Evolutionary conservation across 352 stramenopile genomes (phyloP), one percentile per base, ranked within the genome.

Genomic region (Phytophthora europaea): DNA sequence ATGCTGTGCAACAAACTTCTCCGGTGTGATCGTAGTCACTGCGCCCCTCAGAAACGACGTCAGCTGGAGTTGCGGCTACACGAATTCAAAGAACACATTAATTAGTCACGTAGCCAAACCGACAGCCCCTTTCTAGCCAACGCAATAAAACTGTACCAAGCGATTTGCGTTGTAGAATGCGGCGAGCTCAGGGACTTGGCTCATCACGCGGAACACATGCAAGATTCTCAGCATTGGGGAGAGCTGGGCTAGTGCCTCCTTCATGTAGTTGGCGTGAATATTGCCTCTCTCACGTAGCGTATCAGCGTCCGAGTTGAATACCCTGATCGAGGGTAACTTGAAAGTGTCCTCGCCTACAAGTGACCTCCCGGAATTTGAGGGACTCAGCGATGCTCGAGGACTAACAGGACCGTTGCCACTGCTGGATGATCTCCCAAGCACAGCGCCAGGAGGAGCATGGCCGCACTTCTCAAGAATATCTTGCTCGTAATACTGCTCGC

Each of bases 161-260:
- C 88, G 86, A 60, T 95, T 93, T 2, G 83, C 82, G 56, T 93
- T 93, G 76, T 95, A 95, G 59, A 93, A 94, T 9, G 78, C 81
- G 23, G 83, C 84, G 16, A 95, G 76, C 34, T 91, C 88, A 0
- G 88, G 78, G 2, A 93, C 72, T 85, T 93, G 83, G 63, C 85
- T 90, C 81, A 94, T 92, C 6, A 80, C 83, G 12, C 82, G 82
- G 45, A 91, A 95, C 4, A 93, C 85, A 58, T 95, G 88, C 12
- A 95, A 71, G 34, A 92, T 84, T 5, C 86, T 79, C 13, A 94
- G 74, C 82, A 94, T 93, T 1, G 88, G 88, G 1, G 88, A 84
- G n/a, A 94, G 57, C 15, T 83, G 74, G 10, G 76, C 71, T 1
- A 91, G 67, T n/a, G 84, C 83, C 38, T 81, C 61, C 69, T 90